Conservation (phyloP, 257 asterid species). For the Verbascum thapsus region DNA sequence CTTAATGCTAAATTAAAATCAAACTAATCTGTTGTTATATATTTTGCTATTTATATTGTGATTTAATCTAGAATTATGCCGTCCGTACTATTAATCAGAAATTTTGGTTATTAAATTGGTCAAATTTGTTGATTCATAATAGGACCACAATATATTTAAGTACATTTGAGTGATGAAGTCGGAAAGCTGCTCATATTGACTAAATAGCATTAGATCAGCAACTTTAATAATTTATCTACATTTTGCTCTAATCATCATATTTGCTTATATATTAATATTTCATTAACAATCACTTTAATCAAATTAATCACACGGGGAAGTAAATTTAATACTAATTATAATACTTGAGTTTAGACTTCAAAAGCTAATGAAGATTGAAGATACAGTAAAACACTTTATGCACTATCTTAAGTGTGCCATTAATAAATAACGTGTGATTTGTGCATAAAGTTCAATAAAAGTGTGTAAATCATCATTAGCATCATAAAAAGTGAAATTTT, state of each 20-base stretch:
- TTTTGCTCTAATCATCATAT: background rate
- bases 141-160: background rate
- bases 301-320: background rate
- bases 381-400: too few relatives aligned
- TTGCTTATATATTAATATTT: too few relatives aligned
- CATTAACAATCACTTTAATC: background rate
- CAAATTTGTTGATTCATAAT: background rate
- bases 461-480: background rate
- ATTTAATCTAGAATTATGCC: too few relatives aligned
- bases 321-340: too few relatives aligned
- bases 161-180: background rate
- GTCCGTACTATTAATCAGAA: too few relatives aligned
- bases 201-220: background rate
- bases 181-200: conserved; percentile 3
- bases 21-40: too few relatives aligned
- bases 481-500: background rate
- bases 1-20: too few relatives aligned
- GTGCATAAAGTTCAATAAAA: background rate
- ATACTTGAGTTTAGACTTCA: too few relatives aligned
- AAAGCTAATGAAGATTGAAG: too few relatives aligned
- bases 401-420: background rate
- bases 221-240: background rate
- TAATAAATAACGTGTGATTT: background rate
- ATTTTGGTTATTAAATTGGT: background rate
- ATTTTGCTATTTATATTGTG: too few relatives aligned